Percentiles rank a stretch among this genome's conserved stretches.
Evolutionary conservation across 2,329 filamentous ascomycete species (phyloP).

Genomic region (Plenodomus lindquistii): DNA sequence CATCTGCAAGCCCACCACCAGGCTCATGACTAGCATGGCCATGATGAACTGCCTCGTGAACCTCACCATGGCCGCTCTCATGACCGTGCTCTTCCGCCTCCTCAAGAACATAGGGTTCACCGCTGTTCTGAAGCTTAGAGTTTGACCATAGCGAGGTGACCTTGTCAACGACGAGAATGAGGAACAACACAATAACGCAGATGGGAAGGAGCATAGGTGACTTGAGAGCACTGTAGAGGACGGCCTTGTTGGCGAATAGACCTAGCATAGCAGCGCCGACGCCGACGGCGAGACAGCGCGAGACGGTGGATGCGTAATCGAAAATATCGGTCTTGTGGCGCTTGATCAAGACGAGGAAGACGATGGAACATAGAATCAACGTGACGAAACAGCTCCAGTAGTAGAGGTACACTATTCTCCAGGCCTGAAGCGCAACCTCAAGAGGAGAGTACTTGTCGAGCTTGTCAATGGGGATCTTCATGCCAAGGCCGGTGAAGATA

Average conservation of each 20-base stretch:
- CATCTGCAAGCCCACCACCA: slow-evolving; percentile 11
- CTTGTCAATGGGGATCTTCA: slow-evolving; percentile 38
- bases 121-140: slow-evolving; percentile 32
- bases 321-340: slow-evolving; percentile 46
- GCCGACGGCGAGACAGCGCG: slow-evolving; percentile 30
- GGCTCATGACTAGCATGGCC: slow-evolving; percentile 9
- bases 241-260: slow-evolving; percentile 26
- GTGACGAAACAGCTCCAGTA: slow-evolving; percentile 44
- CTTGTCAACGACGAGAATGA: slow-evolving; percentile 36
- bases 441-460: slow-evolving; percentile 28
- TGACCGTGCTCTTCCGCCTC: slow-evolving; percentile 28
- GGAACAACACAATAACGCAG: slow-evolving; percentile 41
- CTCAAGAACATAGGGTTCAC: slow-evolving; percentile 36
- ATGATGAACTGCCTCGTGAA: slow-evolving; percentile 6
- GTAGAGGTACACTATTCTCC: slow-evolving; percentile 43
- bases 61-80: slow-evolving; percentile 20
- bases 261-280: slow-evolving; percentile 37
- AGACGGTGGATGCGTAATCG: slow-evolving; percentile 44
- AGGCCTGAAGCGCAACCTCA: slow-evolving; percentile 33
- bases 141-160: slow-evolving; percentile 36
- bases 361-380: slow-evolving; percentile 41
- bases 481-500: slow-evolving; percentile 38
- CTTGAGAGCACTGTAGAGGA: slow-evolving; percentile 30
- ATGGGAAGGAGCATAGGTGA: slow-evolving; percentile 42
- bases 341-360: slow-evolving; percentile 47